phyloP scores from a whole-genome alignment of 805 yeast species.

The Metschnikowia henanensis region DNA sequence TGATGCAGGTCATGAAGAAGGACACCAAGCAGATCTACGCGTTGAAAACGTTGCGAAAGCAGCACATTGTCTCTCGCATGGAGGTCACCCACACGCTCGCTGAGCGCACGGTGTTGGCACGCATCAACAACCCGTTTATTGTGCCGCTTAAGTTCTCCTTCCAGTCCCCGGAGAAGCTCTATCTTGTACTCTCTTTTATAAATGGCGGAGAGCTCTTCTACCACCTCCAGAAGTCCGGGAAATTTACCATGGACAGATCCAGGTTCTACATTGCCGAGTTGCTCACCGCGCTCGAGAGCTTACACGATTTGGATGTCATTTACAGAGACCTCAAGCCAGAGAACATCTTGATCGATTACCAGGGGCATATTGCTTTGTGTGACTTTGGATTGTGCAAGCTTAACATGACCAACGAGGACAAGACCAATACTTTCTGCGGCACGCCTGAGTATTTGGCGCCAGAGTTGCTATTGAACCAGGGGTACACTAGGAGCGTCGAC shows the following conservation, averaged over 20 bases:
- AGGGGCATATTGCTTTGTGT: constrained; percentile 96
- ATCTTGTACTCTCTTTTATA: constrained; percentile 86
- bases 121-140: constrained; percentile 91
- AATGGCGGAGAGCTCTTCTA: constrained; percentile 97
- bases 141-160: constrained; percentile 95
- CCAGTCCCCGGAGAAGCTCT: constrained; percentile 95
- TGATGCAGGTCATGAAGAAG: constrained; percentile 96
- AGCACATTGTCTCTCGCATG: constrained; percentile 89
- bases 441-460: constrained; percentile 98
- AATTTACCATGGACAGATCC: constrained; percentile 84
- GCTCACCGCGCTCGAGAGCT: constrained; percentile 86
- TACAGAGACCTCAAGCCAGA: constrained; percentile 97
- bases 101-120: constrained; percentile 91
- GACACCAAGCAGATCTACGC: constrained; percentile 96
- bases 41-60: constrained; percentile 87
- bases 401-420: constrained; percentile 88
- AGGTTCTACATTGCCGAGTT: constrained; percentile 94
- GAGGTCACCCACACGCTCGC: constrained; percentile 97
- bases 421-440: constrained; percentile 93
- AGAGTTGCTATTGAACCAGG: constrained; percentile 85
- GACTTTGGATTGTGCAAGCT: constrained; percentile 96
- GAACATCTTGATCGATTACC: constrained; percentile 89
- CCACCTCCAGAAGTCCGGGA: constrained; percentile 89
- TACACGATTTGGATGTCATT: constrained; percentile 89
- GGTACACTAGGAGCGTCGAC: constrained; percentile 94